phyloP scores from a whole-genome alignment of 768 basidiomycete species.

The Mycena albidolilacea region DNA sequence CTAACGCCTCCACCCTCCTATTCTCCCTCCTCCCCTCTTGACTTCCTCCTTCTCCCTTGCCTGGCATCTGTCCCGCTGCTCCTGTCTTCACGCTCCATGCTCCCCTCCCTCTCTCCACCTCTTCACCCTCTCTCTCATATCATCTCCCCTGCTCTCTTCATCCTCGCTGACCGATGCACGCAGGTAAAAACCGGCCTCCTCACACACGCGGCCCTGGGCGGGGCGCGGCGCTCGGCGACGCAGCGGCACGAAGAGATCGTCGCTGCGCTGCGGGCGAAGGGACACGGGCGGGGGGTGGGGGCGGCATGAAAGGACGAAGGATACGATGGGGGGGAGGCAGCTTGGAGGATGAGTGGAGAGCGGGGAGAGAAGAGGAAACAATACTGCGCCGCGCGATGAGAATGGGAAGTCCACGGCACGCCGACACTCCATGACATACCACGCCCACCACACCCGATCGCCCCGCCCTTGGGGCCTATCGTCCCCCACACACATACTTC shows the following conservation, averaged over 20 bases:
- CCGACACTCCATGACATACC: no score
- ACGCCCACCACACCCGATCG: no score
- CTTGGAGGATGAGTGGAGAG: neutral
- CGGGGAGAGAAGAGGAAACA: neutral
- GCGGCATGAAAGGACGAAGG: neutral
- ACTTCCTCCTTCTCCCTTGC: no score
- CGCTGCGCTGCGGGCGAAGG: neutral
- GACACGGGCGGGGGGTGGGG: neutral
- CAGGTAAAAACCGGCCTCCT: constrained; percentile 14
- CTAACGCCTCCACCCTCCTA: neutral
- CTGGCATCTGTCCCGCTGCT: no score
- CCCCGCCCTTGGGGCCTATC: no score
- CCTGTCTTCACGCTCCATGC: no score
- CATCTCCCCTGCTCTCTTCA: neutral
- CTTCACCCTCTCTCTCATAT: neutral
- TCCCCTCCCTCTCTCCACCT: neutral
- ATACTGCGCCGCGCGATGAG: no score
- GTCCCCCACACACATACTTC: no score
- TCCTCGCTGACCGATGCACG: neutral
- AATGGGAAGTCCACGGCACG: no score
- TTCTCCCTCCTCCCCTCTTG: neutral
- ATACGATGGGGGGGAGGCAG: neutral
- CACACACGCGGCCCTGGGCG: neutral
- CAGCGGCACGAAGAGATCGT: neutral
- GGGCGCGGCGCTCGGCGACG: neutral